Evolutionary conservation across 164 flowering plant genomes (phyloP).

Genomic region (Nymphaea thermarum): DNA sequence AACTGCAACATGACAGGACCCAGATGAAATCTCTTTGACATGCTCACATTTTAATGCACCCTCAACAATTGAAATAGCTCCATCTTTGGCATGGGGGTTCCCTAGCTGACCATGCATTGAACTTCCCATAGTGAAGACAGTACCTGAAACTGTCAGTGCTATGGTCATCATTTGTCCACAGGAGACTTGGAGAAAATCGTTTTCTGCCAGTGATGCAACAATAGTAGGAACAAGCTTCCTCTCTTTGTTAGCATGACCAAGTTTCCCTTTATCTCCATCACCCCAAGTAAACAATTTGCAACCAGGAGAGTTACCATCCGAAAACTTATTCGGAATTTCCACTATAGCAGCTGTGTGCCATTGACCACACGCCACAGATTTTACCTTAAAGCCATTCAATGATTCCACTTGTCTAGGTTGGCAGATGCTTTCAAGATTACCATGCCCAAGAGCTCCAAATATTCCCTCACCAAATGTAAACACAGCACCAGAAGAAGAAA

Average conservation of each 20-base stretch:
- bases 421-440: conserved; percentile 23
- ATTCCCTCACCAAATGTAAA: conserved; percentile 73
- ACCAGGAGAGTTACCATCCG: conserved; percentile 15
- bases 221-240: conserved; percentile 50
- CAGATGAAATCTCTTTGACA: conserved; percentile 43
- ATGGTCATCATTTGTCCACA: conserved; percentile 59
- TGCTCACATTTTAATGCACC: conserved; percentile 44
- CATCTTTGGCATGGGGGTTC: conserved; percentile 33
- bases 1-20: conserved; percentile 49
- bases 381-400: conserved; percentile 37
- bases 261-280: conserved; percentile 58
- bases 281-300: conserved; percentile 77
- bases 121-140: conserved; percentile 62
- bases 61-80: conserved; percentile 40
- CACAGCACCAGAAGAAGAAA: conserved; percentile 42
- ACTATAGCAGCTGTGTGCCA: conserved; percentile 79
- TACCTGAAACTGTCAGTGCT: conserved; percentile 39
- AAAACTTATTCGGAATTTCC: conserved; percentile 16
- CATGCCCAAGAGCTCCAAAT: conserved; percentile 80
- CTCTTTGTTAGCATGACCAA: conserved; percentile 42
- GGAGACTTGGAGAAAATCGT: conserved; percentile 48
- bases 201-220: conserved; percentile 42
- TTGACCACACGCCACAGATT: conserved; percentile 60
- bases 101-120: conserved; percentile 56
- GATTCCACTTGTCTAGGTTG: conserved; percentile 62